Conservation (phyloP, 768 basidiomycete species). For the Suillus occidentalis region DNA sequence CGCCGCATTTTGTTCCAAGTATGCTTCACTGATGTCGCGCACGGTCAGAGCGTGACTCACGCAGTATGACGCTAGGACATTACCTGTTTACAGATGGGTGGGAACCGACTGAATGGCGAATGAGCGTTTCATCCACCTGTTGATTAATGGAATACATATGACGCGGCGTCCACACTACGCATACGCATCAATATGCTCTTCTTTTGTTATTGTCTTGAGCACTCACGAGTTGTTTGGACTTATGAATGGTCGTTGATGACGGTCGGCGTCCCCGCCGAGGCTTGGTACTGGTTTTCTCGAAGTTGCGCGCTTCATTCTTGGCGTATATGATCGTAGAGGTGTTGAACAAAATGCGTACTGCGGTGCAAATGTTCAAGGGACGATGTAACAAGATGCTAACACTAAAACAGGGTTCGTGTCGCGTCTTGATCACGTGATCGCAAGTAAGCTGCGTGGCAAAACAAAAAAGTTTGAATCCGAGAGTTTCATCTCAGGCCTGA, state of each 20-base stretch:
- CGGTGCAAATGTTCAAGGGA: constrained; percentile 16
- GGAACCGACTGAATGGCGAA: constrained; percentile 6
- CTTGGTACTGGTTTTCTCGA: constrained; percentile 24
- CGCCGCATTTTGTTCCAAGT: not conserved
- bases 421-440: constrained; percentile 14
- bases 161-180: not conserved
- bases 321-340: not conserved
- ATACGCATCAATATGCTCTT: not conserved
- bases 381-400: constrained; percentile 16
- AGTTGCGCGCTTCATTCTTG: constrained; percentile 12
- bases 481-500: too few species aligned
- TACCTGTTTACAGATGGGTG: constrained; percentile 7
- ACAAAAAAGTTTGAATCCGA: too few species aligned
- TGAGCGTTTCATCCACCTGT: constrained; percentile 1
- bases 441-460: not conserved
- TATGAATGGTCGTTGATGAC: not conserved
- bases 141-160: constrained; percentile 1
- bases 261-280: not conserved
- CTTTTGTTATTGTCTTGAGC: not conserved
- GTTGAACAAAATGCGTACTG: constrained; percentile 1
- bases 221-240: constrained; percentile 3
- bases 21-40: constrained; percentile 11
- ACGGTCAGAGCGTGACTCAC: not conserved
- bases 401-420: constrained; percentile 5
- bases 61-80: not conserved